These are phyloP conservation scores for Fremontodendron californicum DNA, from an alignment of 345 rosid species.

Conservation along the genomic window DNA sequence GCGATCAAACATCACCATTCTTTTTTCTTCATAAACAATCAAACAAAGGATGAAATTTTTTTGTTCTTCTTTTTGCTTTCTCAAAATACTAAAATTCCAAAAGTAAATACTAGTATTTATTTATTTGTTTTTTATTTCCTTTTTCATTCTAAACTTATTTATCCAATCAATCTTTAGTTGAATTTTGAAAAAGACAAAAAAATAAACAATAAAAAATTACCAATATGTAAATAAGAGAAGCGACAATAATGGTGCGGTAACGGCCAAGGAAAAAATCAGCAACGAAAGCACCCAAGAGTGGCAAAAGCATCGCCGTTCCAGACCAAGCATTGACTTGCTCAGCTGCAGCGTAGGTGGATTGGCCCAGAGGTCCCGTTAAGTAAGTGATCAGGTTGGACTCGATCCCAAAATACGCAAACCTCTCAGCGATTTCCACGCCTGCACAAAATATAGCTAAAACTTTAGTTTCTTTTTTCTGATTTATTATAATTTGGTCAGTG, in stretches of 20 bases:
- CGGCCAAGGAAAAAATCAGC: constrained; percentile 66
- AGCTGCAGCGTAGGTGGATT: constrained; percentile 59
- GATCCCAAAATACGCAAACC: constrained; percentile 48
- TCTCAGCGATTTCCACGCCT: constrained; percentile 51
- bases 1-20: too few relatives aligned
- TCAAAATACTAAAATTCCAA: too few relatives aligned
- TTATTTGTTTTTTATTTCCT: too few relatives aligned
- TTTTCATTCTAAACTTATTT: too few relatives aligned
- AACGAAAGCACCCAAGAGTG: constrained; percentile 55
- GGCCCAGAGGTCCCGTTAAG: constrained; percentile 60
- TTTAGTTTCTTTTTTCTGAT: neutral
- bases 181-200: neutral
- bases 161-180: too few relatives aligned
- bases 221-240: constrained; percentile 51
- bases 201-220: constrained; percentile 7
- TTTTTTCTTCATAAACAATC: too few relatives aligned
- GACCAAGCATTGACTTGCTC: constrained; percentile 54
- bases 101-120: too few relatives aligned
- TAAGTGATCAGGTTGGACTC: constrained; percentile 50
- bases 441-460: neutral
- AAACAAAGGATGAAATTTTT: too few relatives aligned
- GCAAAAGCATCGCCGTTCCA: constrained; percentile 49
- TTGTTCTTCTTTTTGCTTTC: too few relatives aligned
- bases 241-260: constrained; percentile 48
- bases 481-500: neutral